Evolutionary conservation across 2,329 filamentous ascomycete species (phyloP).

Genomic region (Nemania diffusa): DNA sequence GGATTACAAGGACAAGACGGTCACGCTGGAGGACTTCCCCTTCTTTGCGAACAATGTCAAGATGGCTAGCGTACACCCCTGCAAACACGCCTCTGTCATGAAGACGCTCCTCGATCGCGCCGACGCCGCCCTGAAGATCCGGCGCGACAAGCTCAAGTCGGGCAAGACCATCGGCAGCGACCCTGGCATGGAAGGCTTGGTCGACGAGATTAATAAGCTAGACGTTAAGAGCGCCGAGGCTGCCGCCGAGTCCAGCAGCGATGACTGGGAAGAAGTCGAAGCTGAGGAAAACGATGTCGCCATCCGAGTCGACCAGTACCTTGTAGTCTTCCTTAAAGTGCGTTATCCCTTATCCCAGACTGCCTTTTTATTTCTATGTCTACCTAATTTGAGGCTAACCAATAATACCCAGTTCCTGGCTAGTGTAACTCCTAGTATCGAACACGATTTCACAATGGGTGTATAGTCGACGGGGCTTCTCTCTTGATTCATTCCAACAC

Average conservation of each 20-base stretch:
- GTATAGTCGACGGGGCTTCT: slow-evolving; percentile 63
- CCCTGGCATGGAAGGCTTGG: slow-evolving; percentile 82
- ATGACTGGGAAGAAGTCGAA: slow-evolving; percentile 75
- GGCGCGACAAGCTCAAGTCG: slow-evolving; percentile 80
- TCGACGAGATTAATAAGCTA: slow-evolving; percentile 79
- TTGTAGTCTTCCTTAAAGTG: slow-evolving; percentile 88
- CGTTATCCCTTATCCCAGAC: slow-evolving; percentile 40
- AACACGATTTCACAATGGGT: slow-evolving; percentile 98
- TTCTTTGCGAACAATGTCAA: slow-evolving; percentile 92
- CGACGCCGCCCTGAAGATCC: slow-evolving; percentile 89
- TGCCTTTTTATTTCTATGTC: not conserved
- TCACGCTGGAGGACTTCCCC: slow-evolving; percentile 96
- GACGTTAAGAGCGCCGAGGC: slow-evolving; percentile 65
- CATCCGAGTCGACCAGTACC: slow-evolving; percentile 87
- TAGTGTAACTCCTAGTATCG: slow-evolving; percentile 94
- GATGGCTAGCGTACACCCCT: slow-evolving; percentile 96
- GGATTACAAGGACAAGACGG: slow-evolving; percentile 98
- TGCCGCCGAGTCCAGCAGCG: slow-evolving; percentile 61
- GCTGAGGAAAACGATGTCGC: slow-evolving; percentile 78
- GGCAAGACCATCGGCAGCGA: slow-evolving; percentile 62
- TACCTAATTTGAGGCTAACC: slow-evolving; percentile 42
- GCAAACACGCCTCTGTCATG: slow-evolving; percentile 98
- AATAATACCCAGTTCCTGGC: slow-evolving; percentile 70
- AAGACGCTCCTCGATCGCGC: slow-evolving; percentile 95
- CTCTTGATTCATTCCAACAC: slow-evolving; percentile 10